A percentile compares a stretch with the other conserved stretches of the same genome.
These are phyloP conservation scores for Oryza glaberrima DNA, from an alignment of 176 grass and related monocot species.

Conservation along the genomic window DNA sequence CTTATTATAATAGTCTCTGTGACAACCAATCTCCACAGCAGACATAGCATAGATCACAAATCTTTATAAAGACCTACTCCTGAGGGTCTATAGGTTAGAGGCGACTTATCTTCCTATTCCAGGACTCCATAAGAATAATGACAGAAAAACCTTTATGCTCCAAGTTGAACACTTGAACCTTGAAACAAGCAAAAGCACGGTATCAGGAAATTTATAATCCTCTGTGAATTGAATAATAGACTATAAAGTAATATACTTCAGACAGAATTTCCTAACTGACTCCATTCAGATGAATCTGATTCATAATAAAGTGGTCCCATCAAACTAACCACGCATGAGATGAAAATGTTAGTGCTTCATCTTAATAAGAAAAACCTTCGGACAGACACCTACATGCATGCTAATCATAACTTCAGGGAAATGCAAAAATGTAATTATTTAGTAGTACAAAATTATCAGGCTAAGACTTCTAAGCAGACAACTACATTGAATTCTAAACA, in stretches of 20 bases:
- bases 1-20: constrained; percentile 17
- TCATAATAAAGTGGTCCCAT: not conserved
- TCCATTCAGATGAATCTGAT: not conserved
- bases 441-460: not conserved
- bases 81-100: constrained; percentile 1
- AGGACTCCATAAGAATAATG: constrained; percentile 21
- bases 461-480: not conserved
- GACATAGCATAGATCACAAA: constrained; percentile 18
- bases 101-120: not conserved
- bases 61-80: constrained; percentile 14
- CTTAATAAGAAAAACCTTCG: not conserved
- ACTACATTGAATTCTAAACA: not conserved
- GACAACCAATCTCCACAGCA: constrained; percentile 11
- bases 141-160: constrained; percentile 28
- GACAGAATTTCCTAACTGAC: not conserved
- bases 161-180: not conserved
- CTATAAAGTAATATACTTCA: not conserved
- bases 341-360: not conserved
- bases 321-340: not conserved
- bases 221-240: not conserved
- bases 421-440: not conserved
- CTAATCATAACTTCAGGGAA: constrained; percentile 1
- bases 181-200: constrained; percentile 1
- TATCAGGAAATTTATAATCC: constrained; percentile 12
- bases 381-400: not conserved